Conservation (phyloP, 108 stramenopile species). For the Skeletonema tropicum region DNA sequence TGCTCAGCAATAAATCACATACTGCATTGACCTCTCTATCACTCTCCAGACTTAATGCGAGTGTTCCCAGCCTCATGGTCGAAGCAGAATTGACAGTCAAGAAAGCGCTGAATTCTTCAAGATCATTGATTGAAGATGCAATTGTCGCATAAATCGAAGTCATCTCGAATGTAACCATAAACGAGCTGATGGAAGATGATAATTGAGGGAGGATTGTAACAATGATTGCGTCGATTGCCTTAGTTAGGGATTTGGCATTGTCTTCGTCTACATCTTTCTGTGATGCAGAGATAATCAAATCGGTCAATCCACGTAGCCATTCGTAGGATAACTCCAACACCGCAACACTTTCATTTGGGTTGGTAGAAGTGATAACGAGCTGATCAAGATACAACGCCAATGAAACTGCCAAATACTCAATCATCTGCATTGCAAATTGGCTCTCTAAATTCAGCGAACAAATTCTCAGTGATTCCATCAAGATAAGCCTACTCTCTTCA, state of each 20-base stretch:
- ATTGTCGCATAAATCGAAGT: slow-evolving; percentile 24
- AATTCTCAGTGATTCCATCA: background rate
- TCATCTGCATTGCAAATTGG: slow-evolving; percentile 21
- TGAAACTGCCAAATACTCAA: slow-evolving; percentile 27
- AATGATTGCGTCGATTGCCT: slow-evolving; percentile 19
- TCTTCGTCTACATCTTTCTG: background rate
- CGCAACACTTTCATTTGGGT: slow-evolving; percentile 5
- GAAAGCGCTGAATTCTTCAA: slow-evolving; percentile 11
- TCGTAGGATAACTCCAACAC: slow-evolving; percentile 32
- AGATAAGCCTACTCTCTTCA: background rate
- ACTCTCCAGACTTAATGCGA: slow-evolving; percentile 27
- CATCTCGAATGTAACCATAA: slow-evolving; percentile 17
- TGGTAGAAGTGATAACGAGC: background rate
- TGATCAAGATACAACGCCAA: slow-evolving; percentile 25
- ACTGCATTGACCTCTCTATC: slow-evolving; percentile 13
- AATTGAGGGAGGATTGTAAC: slow-evolving; percentile 20
- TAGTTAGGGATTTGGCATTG: slow-evolving; percentile 4
- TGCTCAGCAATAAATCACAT: slow-evolving; percentile 12
- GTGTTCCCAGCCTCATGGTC: slow-evolving; percentile 25
- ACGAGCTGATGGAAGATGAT: slow-evolving; percentile 9
- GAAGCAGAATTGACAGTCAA: slow-evolving; percentile 15
- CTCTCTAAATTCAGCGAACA: background rate
- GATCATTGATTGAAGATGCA: slow-evolving; percentile 5
- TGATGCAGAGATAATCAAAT: slow-evolving; percentile 9
- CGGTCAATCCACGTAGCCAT: slow-evolving; percentile 34